phyloP scores from a whole-genome alignment of 2,329 filamentous ascomycete species.

The Talaromyces albobiverticillius region DNA sequence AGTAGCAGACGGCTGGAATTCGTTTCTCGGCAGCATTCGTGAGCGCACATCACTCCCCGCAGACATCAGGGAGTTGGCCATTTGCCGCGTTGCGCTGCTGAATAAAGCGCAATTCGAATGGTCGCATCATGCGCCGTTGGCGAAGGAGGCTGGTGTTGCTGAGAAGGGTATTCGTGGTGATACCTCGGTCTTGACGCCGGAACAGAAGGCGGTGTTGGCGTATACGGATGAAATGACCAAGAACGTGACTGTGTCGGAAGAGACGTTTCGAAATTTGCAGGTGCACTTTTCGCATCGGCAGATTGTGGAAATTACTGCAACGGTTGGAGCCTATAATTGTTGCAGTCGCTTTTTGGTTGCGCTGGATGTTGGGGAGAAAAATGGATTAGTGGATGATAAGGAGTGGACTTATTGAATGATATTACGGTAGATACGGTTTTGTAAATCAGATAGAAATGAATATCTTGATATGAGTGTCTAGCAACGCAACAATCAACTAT shows the following conservation, averaged over 20 bases:
- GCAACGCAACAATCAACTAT: too few relatives aligned
- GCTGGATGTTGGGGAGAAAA: background rate
- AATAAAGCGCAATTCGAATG: constrained; percentile 84
- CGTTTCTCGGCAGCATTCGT: constrained; percentile 55
- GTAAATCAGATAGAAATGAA: too few relatives aligned
- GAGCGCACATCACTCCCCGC: constrained; percentile 47
- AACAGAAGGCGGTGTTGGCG: background rate
- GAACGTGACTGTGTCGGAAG: background rate
- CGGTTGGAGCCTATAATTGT: background rate
- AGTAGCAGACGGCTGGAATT: constrained; percentile 68
- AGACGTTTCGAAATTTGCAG: background rate
- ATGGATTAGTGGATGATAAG: too few relatives aligned
- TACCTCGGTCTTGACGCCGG: too few relatives aligned
- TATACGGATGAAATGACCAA: background rate
- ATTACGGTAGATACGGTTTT: too few relatives aligned
- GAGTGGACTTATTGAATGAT: too few relatives aligned
- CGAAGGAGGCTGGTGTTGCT: constrained; percentile 15
- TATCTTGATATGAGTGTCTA: too few relatives aligned
- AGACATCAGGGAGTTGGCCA: constrained; percentile 68
- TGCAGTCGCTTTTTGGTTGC: background rate
- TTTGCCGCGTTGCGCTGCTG: constrained; percentile 74
- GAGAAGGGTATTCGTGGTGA: too few relatives aligned
- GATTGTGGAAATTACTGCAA: background rate
- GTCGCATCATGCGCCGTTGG: constrained; percentile 70
- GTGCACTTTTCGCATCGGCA: background rate